A percentile compares a stretch with the other conserved stretches of the same genome.
Evolutionary conservation across 768 basidiomycete genomes (phyloP).

Genomic region (Sporobolomyces pararoseus): DNA sequence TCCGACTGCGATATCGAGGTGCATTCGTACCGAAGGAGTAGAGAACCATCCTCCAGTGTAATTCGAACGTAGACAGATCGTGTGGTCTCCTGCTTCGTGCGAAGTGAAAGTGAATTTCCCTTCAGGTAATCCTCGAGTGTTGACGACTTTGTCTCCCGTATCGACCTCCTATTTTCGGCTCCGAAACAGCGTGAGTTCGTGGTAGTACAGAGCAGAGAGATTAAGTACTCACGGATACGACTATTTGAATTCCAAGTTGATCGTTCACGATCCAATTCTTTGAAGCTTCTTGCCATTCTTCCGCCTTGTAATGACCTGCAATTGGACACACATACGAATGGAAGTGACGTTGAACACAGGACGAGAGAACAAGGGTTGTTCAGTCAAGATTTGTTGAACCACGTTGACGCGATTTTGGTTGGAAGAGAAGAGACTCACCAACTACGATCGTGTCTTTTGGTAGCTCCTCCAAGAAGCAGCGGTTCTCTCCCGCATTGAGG

Average conservation of each 20-base stretch:
- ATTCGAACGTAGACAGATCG: slow-evolving; percentile 91
- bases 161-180: slow-evolving; percentile 79
- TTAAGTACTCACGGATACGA: slow-evolving; percentile 68
- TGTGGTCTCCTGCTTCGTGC: slow-evolving; percentile 92
- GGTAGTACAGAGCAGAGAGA: too few relatives aligned
- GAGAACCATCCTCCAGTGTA: slow-evolving; percentile 58
- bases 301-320: slow-evolving; percentile 82
- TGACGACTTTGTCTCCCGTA: slow-evolving; percentile 72
- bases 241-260: slow-evolving; percentile 80
- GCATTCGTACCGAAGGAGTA: slow-evolving; percentile 77
- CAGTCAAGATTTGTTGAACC: background rate
- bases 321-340: background rate
- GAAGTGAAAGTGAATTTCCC: slow-evolving; percentile 97
- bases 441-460: slow-evolving; percentile 80
- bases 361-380: background rate
- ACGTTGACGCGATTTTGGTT: background rate
- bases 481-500: slow-evolving; percentile 81
- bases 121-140: slow-evolving; percentile 82
- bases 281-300: slow-evolving; percentile 77
- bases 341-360: background rate
- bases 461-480: slow-evolving; percentile 94
- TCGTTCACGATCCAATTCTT: slow-evolving; percentile 68
- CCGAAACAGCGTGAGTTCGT: too few relatives aligned
- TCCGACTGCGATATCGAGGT: slow-evolving; percentile 91
- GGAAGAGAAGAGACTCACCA: slow-evolving; percentile 9